Evolutionary conservation across 2,329 filamentous ascomycete genomes (phyloP).

Genomic region (Phialemoniopsis sp.): DNA sequence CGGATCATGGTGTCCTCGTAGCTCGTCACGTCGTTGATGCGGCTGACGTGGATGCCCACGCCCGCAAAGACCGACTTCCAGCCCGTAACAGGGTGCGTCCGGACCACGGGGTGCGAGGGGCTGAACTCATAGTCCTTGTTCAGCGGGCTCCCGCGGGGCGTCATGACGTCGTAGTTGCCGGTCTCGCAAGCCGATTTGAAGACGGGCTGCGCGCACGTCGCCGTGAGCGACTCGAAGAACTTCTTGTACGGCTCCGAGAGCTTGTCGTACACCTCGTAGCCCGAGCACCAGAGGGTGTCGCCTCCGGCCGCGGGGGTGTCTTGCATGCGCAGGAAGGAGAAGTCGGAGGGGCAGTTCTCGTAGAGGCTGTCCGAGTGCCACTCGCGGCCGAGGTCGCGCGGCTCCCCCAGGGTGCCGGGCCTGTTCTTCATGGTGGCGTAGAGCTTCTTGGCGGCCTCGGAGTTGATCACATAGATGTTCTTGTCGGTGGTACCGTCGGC

Average conservation of each 20-base stretch:
- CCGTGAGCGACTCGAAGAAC: conserved; percentile 42
- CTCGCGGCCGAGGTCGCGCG: conserved; percentile 22
- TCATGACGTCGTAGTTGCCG: conserved; percentile 32
- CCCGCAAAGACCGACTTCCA: conserved; percentile 46
- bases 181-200: conserved; percentile 27
- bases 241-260: conserved; percentile 39
- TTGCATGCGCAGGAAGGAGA: conserved; percentile 23
- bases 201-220: conserved; percentile 32
- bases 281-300: conserved; percentile 35
- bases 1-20: conserved; percentile 28
- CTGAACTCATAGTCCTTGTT: conserved; percentile 45
- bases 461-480: conserved; percentile 31
- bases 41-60: conserved; percentile 22
- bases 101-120: conserved; percentile 50
- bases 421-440: conserved; percentile 29
- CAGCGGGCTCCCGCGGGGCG: conserved; percentile 40
- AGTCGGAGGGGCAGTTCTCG: conserved; percentile 23
- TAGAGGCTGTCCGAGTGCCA: conserved; percentile 29
- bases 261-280: conserved; percentile 44
- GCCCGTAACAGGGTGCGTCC: conserved; percentile 59
- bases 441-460: conserved; percentile 25
- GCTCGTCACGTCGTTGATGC: conserved; percentile 27
- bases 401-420: conserved; percentile 13
- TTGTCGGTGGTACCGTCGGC: conserved; percentile 27
- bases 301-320: conserved; percentile 23